Percentiles rank a stretch among this genome's conserved stretches.
phyloP scores from a whole-genome alignment of 108 stramenopile species.

The Nitzschia inconspicua region DNA sequence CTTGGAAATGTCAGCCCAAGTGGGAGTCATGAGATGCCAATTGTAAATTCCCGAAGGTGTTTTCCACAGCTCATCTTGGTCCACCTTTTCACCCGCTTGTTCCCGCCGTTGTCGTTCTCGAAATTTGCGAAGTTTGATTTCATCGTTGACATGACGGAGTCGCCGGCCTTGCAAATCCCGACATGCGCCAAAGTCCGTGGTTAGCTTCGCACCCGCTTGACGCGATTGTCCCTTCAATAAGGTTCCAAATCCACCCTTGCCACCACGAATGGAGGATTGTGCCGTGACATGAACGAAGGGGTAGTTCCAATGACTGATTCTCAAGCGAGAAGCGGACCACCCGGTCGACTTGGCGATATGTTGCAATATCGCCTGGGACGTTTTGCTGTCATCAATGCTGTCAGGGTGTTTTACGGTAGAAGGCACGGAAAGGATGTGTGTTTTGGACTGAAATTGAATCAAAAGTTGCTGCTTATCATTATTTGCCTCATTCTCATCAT shows the following conservation, averaged over 20 bases:
- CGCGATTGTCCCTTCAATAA: conserved; percentile 90
- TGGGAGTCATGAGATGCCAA: conserved; percentile 90
- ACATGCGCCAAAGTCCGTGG: conserved; percentile 97
- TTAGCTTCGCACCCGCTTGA: conserved; percentile 82
- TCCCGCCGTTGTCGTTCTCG: conserved; percentile 58
- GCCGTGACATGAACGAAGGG: conserved; percentile 10
- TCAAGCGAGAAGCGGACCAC: conserved; percentile 2
- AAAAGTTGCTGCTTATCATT: not conserved
- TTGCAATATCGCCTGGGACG: not conserved
- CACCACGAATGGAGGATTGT: conserved; percentile 39
- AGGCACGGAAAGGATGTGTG: not conserved
- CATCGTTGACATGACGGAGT: conserved; percentile 97
- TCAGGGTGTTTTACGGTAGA: no score
- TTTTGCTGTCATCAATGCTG: not conserved
- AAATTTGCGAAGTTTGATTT: conserved; percentile 88
- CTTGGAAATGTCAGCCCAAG: conserved; percentile 84
- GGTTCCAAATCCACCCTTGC: conserved; percentile 96
- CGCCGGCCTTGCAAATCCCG: conserved; percentile 96
- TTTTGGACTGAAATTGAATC: conserved; percentile 4
- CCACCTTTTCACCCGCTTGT: conserved; percentile 34
- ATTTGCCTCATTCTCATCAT: not conserved
- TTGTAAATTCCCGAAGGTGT: conserved; percentile 86
- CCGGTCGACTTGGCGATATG: conserved; percentile 6
- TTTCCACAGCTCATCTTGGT: conserved; percentile 46
- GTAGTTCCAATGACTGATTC: not conserved